Evolutionary conservation across 2,329 filamentous ascomycete species (phyloP), one percentile per base, ranked within the genome.

Genomic region (Tolypocladium capitatum): DNA sequence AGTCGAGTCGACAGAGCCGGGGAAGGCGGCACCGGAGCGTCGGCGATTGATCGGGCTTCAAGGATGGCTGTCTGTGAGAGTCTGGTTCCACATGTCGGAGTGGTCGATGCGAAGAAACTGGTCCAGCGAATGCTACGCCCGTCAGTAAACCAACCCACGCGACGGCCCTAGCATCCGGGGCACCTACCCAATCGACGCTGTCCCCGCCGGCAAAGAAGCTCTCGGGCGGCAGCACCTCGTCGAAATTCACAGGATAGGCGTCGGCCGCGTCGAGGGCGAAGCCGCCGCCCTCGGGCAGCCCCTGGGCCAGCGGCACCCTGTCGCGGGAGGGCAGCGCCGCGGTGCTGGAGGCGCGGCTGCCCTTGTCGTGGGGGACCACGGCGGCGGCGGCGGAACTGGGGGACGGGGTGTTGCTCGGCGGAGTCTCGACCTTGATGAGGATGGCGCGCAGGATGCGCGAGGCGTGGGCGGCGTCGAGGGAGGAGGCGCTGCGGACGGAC

Each of bases 391-490:
- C 20, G 27, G 40, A 30, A 27, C 27, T 28, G 40, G 49, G 34
- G 35, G 49, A 43, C 9, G 45, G 46, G 3, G 42, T 2, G 31
- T 21, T 7, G 20, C 28, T 14, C 30, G 36, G 31, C 18, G 50
- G 52, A 11, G 52, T 52, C 10, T 59, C 64, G 24, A 70, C 60
- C 43, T 59, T 65, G 50, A 58, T 57, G 21, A 73, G 60, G 44
- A 73, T 72, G 9, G 67, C 65, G 8, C 64, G 61, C 28, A 74
- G 63, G 30, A 73, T 61, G 32, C 58, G 61, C 31, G 67, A 63
- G 28, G 69, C 71, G 51, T 71, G 68, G 3, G 60, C 59, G 3
- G 71, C 70, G 33, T 74, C 70, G 42, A 58, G 57, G 13, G 69
- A 72, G 28, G 53, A 52, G 32, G 57, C 53, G 42, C 64, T 62